A percentile compares a stretch with the other conserved stretches of the same genome.
These are phyloP conservation scores for Eutrema salsugineum DNA, from an alignment of 441 rosid genomes.

Conservation along the genomic window DNA sequence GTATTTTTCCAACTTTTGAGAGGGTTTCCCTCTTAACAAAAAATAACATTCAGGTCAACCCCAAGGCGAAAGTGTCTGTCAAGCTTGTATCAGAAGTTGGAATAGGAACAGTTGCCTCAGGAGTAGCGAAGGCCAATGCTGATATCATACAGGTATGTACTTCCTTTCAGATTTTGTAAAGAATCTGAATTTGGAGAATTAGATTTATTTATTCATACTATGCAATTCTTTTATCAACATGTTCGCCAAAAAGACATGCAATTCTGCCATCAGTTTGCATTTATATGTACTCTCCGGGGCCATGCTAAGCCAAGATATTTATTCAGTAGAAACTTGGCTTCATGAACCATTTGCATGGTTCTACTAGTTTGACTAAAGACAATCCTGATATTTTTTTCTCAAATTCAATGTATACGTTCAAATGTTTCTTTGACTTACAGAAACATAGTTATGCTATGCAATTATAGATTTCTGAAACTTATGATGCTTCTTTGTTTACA, in stretches of 20 bases:
- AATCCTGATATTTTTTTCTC: neutral
- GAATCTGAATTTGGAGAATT: neutral
- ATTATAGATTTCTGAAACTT: neutral
- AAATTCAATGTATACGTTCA: neutral
- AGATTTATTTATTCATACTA: neutral
- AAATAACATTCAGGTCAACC: conserved; percentile 69
- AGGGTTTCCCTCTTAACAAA: conserved; percentile 23
- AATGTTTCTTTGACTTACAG: neutral
- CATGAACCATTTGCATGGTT: neutral
- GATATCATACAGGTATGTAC: conserved; percentile 87
- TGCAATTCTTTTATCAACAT: neutral
- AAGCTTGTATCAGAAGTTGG: conserved; percentile 99
- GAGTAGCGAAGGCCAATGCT: conserved; percentile 99
- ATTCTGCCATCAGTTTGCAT: conserved; percentile 2
- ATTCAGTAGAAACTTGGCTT: neutral
- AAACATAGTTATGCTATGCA: conserved; percentile 10
- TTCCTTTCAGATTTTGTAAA: neutral
- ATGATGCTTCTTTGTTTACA: conserved; percentile 35
- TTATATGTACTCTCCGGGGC: neutral
- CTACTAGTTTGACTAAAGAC: neutral
- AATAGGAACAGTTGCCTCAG: conserved; percentile 99
- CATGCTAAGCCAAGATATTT: neutral
- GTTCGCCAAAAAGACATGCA: conserved; percentile 3
- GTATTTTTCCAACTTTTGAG: neutral
- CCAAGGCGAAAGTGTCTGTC: conserved; percentile 96